Percentiles rank a stretch among this genome's conserved stretches.
Conservation (phyloP, 164 flowering plant species). For the Annona squamosa region DNA sequence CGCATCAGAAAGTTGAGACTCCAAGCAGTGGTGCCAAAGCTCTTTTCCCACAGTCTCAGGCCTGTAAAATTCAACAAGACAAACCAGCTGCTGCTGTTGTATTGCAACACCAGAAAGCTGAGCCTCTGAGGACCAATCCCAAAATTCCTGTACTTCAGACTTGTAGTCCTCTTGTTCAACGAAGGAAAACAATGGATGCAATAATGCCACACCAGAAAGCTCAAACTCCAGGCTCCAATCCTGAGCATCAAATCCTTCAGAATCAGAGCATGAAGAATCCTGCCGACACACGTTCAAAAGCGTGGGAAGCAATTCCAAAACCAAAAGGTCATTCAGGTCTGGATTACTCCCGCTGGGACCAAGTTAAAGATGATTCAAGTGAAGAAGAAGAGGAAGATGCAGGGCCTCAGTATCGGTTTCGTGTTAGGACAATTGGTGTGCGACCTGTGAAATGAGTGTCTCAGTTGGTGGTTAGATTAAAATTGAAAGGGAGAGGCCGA, state of each 20-base stretch:
- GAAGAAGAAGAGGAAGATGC: constrained; percentile 68
- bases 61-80: neutral
- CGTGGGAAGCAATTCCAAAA: constrained; percentile 81
- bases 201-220: no score
- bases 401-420: constrained; percentile 76
- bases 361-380: constrained; percentile 74
- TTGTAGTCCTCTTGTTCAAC: neutral
- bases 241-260: constrained; percentile 13
- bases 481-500: neutral
- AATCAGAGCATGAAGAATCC: constrained; percentile 17
- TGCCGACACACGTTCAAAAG: constrained; percentile 32
- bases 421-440: constrained; percentile 73
- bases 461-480: neutral
- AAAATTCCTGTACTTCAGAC: neutral
- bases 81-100: constrained; percentile 1
- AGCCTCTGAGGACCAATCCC: neutral
- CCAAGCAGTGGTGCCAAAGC: neutral
- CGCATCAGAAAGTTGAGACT: neutral
- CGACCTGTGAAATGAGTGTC: constrained; percentile 52
- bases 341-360: constrained; percentile 93
- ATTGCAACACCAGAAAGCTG: neutral
- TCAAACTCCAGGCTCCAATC: neutral
- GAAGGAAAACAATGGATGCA: no score
- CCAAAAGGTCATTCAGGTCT: constrained; percentile 82
- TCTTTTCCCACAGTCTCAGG: neutral